A percentile compares a stretch with the other conserved stretches of the same genome.
Conservation (phyloP, 495 filamentous ascomycete genomes). For the Hyaloscypha hepaticicola region DNA sequence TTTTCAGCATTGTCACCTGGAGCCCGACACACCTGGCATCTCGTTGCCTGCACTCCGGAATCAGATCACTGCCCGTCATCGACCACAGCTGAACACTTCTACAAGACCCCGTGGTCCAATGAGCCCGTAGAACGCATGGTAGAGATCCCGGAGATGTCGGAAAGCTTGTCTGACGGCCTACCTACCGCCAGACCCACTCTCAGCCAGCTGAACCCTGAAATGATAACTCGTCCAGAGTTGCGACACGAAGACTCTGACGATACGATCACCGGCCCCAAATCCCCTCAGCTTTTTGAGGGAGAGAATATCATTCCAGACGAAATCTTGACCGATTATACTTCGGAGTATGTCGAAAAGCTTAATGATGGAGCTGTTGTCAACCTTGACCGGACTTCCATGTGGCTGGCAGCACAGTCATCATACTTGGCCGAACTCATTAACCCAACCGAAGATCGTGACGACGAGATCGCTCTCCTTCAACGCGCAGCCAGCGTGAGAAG, state of each 20-base stretch:
- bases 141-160: slow-evolving; percentile 52
- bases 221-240: slow-evolving; percentile 22
- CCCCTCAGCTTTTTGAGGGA: slow-evolving; percentile 32
- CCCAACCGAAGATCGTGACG: slow-evolving; percentile 48
- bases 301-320: slow-evolving; percentile 50
- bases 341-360: slow-evolving; percentile 66
- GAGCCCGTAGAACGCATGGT: slow-evolving; percentile 66
- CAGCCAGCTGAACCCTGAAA: slow-evolving; percentile 7
- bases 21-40: slow-evolving; percentile 74
- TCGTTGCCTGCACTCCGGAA: slow-evolving; percentile 43
- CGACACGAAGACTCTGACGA: slow-evolving; percentile 31
- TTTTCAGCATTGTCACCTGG: slow-evolving; percentile 76
- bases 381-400: slow-evolving; percentile 75
- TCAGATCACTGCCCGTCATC: slow-evolving; percentile 60
- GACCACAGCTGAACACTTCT: slow-evolving; percentile 80
- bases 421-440: slow-evolving; percentile 76
- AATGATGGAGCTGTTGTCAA: slow-evolving; percentile 61
- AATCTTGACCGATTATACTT: slow-evolving; percentile 65
- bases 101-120: slow-evolving; percentile 70
- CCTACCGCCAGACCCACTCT: slow-evolving; percentile 60
- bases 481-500: slow-evolving; percentile 25
- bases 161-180: slow-evolving; percentile 52
- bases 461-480: slow-evolving; percentile 34
- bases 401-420: slow-evolving; percentile 75
- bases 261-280: slow-evolving; percentile 34